phyloP scores from a whole-genome alignment of 176 grass and related monocot species.

The Zoysia pacifica region DNA sequence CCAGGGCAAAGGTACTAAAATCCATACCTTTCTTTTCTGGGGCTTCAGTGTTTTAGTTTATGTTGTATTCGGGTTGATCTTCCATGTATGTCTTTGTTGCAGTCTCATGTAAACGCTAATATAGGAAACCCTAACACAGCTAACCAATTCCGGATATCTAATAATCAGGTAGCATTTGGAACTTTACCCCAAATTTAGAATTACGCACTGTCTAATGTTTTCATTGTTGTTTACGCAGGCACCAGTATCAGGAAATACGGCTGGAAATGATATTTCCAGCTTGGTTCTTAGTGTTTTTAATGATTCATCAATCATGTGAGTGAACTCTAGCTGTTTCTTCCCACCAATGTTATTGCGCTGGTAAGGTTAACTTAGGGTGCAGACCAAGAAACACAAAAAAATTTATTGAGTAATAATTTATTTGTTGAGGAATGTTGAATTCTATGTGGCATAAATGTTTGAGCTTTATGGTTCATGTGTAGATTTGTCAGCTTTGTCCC shows the following conservation, averaged over 20 bases:
- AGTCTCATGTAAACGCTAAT: constrained; percentile 41
- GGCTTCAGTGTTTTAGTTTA: constrained; percentile 18
- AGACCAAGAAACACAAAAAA: neutral
- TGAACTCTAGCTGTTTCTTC: constrained; percentile 13
- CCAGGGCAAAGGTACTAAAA: constrained; percentile 59
- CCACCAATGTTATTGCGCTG: neutral
- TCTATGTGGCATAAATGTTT: neutral
- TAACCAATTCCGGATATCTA: constrained; percentile 39
- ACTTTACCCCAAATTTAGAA: constrained; percentile 13
- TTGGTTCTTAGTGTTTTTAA: constrained; percentile 77
- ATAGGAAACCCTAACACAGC: constrained; percentile 12
- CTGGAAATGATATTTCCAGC: constrained; percentile 25
- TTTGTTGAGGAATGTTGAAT: neutral
- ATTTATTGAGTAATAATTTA: neutral
- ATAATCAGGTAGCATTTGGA: constrained; percentile 47
- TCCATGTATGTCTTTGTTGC: neutral
- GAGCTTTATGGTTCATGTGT: neutral
- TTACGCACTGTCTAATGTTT: neutral
- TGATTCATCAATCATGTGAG: constrained; percentile 58
- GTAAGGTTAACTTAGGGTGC: neutral
- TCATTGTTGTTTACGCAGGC: constrained; percentile 41
- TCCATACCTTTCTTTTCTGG: constrained; percentile 3
- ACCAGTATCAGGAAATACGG: constrained; percentile 24
- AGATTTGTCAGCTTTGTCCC: neutral
- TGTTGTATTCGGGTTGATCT: neutral